Base-by-base conservation (phyloP, 2,329 filamentous ascomycete genomes). In the Botrytis byssoidea region DNA sequence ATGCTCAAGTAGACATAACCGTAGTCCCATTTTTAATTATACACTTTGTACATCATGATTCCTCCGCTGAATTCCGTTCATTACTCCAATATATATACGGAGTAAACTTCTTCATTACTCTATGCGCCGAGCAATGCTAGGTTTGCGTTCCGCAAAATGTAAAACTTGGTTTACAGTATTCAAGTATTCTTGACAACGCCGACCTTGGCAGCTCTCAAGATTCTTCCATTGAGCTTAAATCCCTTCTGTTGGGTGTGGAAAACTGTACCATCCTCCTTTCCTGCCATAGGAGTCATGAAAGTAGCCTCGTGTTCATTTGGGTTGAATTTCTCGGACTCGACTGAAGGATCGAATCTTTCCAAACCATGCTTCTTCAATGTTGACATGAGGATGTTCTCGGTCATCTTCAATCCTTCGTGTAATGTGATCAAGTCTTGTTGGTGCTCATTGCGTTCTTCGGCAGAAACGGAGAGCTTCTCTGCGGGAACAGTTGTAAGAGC, bases 241-340 rank as follows among this genome's bases (percentile, higher is more conserved):
- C 96, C 96, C 88, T 97, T 98, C 84, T 93, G 93, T 87, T 98
- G 95, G 68, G 94, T 94, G 82, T 92, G 90, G 85, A 98, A 96
- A 81, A 98, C 93, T 73, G 90, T 92, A 79, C 93, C 94, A 81
- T 98, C 90, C 83, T 97, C 92, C 87, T 97, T 97, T 78, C 90
- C 94, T 71, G 91, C 88, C 85, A 94, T 90, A 61, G 94, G 93
- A 16, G 93, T 90, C 91, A 97, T 95, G 85, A 98, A 98, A 35
- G 93, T 96, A 55, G 96, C 96, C 87, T 99, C 96, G 83, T 98
- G 96, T 84, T 93, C 88, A 84, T 98, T 98, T 77, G 96, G 95
- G 85, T 99, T 92, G 86, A 99, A 99, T 84, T 93, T 94, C 82
- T 96, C 92, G 79, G 90, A 88, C 77, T 89, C 85, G 51, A 85